A percentile compares a stretch with the other conserved stretches of the same genome.
Conservation (phyloP, 78 protist genomes). For the Anaeramoeba flamelloides region DNA sequence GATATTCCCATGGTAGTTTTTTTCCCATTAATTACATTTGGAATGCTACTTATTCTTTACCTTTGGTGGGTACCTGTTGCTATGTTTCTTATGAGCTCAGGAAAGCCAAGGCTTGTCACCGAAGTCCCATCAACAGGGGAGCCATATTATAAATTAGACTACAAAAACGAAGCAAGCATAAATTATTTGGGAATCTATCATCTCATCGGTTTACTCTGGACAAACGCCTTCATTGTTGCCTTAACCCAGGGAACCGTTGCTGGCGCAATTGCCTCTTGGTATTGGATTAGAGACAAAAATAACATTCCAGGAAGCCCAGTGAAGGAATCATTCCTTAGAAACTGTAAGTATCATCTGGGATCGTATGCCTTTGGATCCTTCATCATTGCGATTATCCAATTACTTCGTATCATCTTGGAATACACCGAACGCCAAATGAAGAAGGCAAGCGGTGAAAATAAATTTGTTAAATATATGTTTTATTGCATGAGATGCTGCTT, state of each 20-base stretch:
- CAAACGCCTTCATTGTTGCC: neutral
- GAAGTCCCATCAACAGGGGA: no score
- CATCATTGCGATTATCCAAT: conserved; percentile 23
- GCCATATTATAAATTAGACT: no score
- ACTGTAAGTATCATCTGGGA: conserved; percentile 16
- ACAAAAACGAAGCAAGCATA: no score
- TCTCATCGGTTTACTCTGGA: conserved; percentile 5
- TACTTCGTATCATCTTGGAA: conserved; percentile 3
- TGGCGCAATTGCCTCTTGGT: neutral
- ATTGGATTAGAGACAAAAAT: conserved; percentile 7
- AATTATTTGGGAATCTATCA: no score
- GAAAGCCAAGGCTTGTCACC: no score
- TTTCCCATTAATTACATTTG: conserved; percentile 39
- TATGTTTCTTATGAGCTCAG: no score
- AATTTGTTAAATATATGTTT: neutral
- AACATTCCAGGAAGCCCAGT: neutral
- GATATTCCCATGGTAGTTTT: conserved; percentile 39
- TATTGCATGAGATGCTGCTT: conserved; percentile 43
- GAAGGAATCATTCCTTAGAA: neutral
- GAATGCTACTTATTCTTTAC: conserved; percentile 15
- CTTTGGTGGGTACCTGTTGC: conserved; percentile 21
- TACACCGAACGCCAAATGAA: conserved; percentile 6
- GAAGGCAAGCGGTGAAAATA: neutral
- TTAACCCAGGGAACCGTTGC: conserved; percentile 7
- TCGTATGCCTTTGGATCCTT: conserved; percentile 34